These are phyloP conservation scores for Abelmoschus esculentus DNA, from an alignment of 345 rosid species.

Conservation along the genomic window DNA sequence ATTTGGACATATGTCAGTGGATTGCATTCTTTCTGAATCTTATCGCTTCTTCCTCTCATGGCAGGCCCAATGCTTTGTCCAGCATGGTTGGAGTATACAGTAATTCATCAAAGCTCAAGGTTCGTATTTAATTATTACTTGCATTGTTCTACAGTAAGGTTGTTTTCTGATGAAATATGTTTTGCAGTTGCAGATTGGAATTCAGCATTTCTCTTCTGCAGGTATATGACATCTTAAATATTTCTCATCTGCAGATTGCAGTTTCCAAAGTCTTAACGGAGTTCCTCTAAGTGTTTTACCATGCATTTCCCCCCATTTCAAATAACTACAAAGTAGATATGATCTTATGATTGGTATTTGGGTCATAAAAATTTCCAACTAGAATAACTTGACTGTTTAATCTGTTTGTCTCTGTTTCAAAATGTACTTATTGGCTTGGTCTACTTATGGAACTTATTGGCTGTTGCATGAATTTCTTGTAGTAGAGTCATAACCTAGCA, in stretches of 20 bases:
- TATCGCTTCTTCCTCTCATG: background rate
- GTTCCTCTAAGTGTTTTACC: background rate
- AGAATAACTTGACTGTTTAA: background rate
- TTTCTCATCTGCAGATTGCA: constrained; percentile 72
- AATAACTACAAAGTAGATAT: background rate
- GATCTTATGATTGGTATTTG: background rate
- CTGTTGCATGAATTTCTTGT: background rate
- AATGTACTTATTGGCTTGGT: too few relatives aligned
- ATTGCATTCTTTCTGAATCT: constrained; percentile 3
- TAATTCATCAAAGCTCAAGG: constrained; percentile 39
- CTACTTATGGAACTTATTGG: background rate
- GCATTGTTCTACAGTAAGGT: background rate
- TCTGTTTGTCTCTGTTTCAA: background rate
- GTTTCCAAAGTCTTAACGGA: background rate
- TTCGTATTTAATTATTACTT: constrained; percentile 24
- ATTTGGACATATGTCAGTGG: constrained; percentile 4
- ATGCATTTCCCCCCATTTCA: background rate
- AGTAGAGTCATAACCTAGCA: background rate
- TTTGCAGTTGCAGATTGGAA: constrained; percentile 57
- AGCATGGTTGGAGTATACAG: constrained; percentile 28
- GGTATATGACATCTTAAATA: constrained; percentile 38
- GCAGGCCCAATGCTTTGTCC: constrained; percentile 43
- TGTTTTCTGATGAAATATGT: constrained; percentile 19
- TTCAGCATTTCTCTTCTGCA: constrained; percentile 60
- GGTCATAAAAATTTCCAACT: background rate